A percentile compares a stretch with the other conserved stretches of the same genome.
phyloP scores from a whole-genome alignment of 2,329 filamentous ascomycete species.

The Neoscytalidium dimidiatum region DNA sequence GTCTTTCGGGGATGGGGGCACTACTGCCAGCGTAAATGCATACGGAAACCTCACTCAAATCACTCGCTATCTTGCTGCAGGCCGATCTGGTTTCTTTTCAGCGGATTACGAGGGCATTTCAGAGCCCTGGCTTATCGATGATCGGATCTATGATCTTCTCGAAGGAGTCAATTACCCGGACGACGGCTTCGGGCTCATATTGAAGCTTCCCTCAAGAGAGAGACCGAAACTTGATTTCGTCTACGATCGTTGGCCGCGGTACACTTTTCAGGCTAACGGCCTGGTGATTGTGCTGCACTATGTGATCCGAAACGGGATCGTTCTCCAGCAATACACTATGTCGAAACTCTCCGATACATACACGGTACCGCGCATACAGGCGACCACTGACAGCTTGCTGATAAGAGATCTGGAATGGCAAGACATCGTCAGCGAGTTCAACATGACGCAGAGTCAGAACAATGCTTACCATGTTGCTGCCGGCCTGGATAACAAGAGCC shows the following conservation, averaged over 20 bases:
- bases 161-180: background rate
- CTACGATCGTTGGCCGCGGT: background rate
- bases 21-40: background rate
- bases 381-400: background rate
- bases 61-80: background rate
- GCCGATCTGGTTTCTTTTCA: conserved; percentile 2
- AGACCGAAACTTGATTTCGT: background rate
- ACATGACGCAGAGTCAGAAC: background rate
- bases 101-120: background rate
- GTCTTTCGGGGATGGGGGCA: background rate
- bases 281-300: background rate
- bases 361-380: background rate
- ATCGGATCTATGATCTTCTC: background rate
- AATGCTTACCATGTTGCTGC: background rate
- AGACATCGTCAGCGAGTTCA: background rate
- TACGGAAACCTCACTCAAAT: background rate
- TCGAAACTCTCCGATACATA: no score
- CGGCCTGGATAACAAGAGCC: background rate
- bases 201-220: no score
- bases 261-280: background rate
- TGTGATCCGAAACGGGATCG: background rate
- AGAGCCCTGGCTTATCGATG: background rate
- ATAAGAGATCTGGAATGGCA: background rate
- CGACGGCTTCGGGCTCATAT: background rate
- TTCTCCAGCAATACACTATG: background rate